Conservation (phyloP, 768 basidiomycete genomes). For the Leccinellum albellum region DNA sequence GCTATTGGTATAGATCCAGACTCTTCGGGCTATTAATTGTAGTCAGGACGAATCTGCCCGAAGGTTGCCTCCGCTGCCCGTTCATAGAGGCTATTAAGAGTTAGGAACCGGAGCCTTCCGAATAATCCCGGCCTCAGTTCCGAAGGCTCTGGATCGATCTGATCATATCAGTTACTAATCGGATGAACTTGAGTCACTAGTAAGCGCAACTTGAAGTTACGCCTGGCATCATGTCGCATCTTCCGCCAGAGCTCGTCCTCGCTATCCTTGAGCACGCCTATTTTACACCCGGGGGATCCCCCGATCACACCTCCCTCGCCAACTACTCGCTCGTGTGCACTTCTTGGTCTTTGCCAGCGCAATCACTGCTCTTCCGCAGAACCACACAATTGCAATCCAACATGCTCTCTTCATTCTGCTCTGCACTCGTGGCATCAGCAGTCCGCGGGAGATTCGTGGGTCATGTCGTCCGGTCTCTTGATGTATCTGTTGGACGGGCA, state of each 20-base stretch:
- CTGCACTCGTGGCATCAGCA: slow-evolving; percentile 16
- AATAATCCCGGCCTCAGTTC: not conserved
- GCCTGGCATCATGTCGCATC: slow-evolving; percentile 5
- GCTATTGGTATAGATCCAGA: not conserved
- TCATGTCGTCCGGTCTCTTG: slow-evolving; percentile 19
- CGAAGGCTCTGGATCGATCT: not conserved
- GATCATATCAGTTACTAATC: not conserved
- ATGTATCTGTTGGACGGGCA: slow-evolving; percentile 15
- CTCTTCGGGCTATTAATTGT: not conserved
- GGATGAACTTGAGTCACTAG: not conserved
- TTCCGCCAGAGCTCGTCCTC: slow-evolving; percentile 25
- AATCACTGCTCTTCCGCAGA: slow-evolving; percentile 28
- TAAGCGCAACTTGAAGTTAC: not conserved
- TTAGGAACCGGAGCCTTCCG: not conserved
- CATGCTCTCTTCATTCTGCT: slow-evolving; percentile 11
- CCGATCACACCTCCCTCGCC: slow-evolving; percentile 19
- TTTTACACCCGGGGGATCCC: slow-evolving; percentile 16
- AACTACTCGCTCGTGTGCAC: slow-evolving; percentile 26
- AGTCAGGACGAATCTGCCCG: no score
- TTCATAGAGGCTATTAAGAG: no score
- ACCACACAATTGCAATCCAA: slow-evolving; percentile 5
- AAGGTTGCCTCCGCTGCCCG: no score
- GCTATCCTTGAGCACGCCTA: slow-evolving; percentile 24
- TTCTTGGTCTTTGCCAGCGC: slow-evolving; percentile 28
- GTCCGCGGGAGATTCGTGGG: slow-evolving; percentile 13